A percentile compares a stretch with the other conserved stretches of the same genome.
Evolutionary conservation across 345 rosid species (phyloP).

Genomic region (Garcia nutans): DNA sequence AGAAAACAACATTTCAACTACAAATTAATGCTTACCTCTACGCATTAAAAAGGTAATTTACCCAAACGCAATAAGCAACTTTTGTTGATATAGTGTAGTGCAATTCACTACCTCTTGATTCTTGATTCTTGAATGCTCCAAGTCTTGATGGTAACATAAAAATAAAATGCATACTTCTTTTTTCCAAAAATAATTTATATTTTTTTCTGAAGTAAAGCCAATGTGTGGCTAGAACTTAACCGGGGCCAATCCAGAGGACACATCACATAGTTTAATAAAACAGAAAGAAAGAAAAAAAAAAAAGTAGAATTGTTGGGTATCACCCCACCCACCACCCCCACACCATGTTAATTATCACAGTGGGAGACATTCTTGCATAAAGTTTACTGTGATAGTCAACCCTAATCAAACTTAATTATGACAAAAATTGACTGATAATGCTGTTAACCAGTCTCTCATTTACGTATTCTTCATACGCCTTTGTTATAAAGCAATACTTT

Average conservation of each 20-base stretch:
- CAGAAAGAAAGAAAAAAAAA: too few species aligned
- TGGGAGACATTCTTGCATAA: slow-evolving; percentile 4
- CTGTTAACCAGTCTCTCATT: too few species aligned
- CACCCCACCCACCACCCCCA: not conserved
- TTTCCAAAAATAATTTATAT: not conserved
- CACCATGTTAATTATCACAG: not conserved
- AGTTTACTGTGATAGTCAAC: slow-evolving; percentile 6
- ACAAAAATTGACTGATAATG: not conserved
- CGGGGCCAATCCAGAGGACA: not conserved
- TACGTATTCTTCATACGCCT: too few species aligned
- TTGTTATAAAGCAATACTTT: too few species aligned
- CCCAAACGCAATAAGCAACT: not conserved
- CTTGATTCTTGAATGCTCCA: not conserved
- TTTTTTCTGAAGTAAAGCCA: not conserved
- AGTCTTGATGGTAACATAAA: not conserved
- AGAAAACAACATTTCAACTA: not conserved
- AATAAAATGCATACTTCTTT: not conserved
- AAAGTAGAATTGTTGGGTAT: not conserved
- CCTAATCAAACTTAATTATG: slow-evolving; percentile 12
- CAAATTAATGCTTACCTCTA: not conserved
- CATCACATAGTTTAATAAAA: too few species aligned
- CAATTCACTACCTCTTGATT: not conserved
- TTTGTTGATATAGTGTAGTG: not conserved
- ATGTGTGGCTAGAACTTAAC: not conserved
- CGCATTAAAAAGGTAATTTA: not conserved